Evolutionary conservation across 345 rosid genomes (phyloP).

Genomic region (Rubroshorea leprosula): DNA sequence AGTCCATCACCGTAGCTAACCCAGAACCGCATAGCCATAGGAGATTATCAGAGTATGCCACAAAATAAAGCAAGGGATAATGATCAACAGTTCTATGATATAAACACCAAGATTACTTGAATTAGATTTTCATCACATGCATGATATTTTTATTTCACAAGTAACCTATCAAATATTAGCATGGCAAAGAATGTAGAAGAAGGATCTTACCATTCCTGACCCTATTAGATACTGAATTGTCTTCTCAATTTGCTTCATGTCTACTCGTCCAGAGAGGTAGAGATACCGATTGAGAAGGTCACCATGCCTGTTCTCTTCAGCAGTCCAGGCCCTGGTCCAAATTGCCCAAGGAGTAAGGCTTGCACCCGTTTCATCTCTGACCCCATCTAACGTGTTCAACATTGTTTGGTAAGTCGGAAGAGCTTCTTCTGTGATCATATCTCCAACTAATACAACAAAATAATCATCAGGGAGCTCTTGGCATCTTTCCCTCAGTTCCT

Average conservation of each 20-base stretch:
- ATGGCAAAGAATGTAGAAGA: neutral
- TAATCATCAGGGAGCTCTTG: constrained; percentile 60
- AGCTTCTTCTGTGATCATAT: constrained; percentile 74
- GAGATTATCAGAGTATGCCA: too few species aligned
- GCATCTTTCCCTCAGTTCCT: constrained; percentile 56
- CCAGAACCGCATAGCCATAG: too few species aligned
- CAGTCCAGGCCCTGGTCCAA: constrained; percentile 81
- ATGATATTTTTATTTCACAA: too few species aligned
- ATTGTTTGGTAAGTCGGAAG: constrained; percentile 76
- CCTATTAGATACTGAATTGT: constrained; percentile 68
- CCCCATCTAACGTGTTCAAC: constrained; percentile 69
- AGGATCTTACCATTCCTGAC: constrained; percentile 58
- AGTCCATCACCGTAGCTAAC: too few species aligned
- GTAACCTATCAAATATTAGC: too few species aligned
- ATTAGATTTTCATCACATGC: too few species aligned
- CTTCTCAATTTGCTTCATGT: constrained; percentile 70
- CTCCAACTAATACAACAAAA: constrained; percentile 63
- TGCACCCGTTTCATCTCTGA: constrained; percentile 70
- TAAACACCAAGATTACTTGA: too few species aligned
- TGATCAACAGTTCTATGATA: too few species aligned
- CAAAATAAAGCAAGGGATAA: too few species aligned
- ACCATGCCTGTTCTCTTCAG: constrained; percentile 75
- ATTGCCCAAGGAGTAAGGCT: constrained; percentile 66
- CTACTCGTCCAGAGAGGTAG: constrained; percentile 66
- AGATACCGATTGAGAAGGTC: constrained; percentile 73